Base-by-base conservation (phyloP, 2,329 filamentous ascomycete genomes). In the Ophiostoma piceae region DNA sequence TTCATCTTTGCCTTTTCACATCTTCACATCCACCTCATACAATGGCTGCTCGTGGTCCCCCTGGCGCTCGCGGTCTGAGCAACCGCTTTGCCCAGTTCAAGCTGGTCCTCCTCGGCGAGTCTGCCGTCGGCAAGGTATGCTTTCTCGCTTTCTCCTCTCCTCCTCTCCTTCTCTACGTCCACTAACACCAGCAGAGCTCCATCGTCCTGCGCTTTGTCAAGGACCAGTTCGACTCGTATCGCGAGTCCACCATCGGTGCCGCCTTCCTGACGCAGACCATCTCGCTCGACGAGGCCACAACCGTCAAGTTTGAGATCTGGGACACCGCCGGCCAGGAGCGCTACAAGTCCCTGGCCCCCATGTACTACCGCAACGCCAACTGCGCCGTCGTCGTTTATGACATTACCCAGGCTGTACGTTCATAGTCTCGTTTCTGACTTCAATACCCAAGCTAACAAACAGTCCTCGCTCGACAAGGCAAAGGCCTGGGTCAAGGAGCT, bases 291-390 rank as follows among this genome's bases (percentile, higher is more conserved):
- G 95, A 98, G 79, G 95, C 89, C 81, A 98, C 95, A 71, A 99
- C 95, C 70, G 94, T 99, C 82, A 99, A 99, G 85, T 99, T 99
- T 78, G 95, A 99, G 82, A 99, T 99, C 79, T 99, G 95, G 94
- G 94, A 97, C 82, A 99, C 95, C 11, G 95, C 95, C 73, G 95
- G 95, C 73, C 95, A 99, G 83, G 95, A 99, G 82, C 89, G 96
- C 78, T 99, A 98, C 87, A 98, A 98, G 85, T 98, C 95, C 14
- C 85, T 99, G 74, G 95, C 95, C 43, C 95, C 95, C 76, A 99
- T 99, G 95, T 99, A 99, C 85, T 99, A 99, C 84, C 86, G 96
- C 76, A 99, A 99, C 80, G 96, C 96, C 76, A 98, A 99, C 87
- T 98, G 95, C 82, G 95, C 96, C 71, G 94, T 99, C 41, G 94